Base-by-base conservation (phyloP, 768 basidiomycete species). In the Gloeophyllum trabeum region DNA sequence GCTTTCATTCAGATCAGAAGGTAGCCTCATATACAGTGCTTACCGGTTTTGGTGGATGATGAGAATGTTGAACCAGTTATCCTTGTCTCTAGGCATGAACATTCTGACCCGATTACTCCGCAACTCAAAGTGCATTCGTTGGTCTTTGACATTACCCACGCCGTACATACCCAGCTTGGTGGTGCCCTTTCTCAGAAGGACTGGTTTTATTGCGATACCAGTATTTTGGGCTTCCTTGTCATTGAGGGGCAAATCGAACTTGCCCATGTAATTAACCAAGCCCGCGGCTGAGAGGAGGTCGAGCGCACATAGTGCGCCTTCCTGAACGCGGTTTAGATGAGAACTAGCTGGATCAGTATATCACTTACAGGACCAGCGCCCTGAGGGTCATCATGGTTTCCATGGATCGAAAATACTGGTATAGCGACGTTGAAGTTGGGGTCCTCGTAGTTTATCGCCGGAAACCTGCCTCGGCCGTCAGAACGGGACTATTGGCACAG, bases 341-440 rank as follows among this genome's bases (percentile, higher is more conserved):
- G 4, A 3, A 39, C 22, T 10, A 10, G 43, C 20, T 39, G 39
- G 20, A 22, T 6, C 7, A 7, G 18, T 39, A 10, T 19, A 40
- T 7, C 7, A 63, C 87, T 47, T 52, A 91, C 92, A 6, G 85
- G 71, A 3, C 93, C 92, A 18, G 91, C 82, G 16, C 96, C 96
- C 63, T 98, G 96, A 24, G 96, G 96, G 53, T 99, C 96, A 54
- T 99, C 96, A 60, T 99, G 96, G 55, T 99, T 99, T 34, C 96
- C 96, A 54, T 99, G 96, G 40, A 99, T 98, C 0, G 94, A 97
- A 62, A 99, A 99, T 22, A 98, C 86, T 3, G 96, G 96, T n/a
- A 96, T 89, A 3, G 77, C 79, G 40, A 99, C 73, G 57, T 99
- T 99, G 43, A 97, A 69, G 57, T 99, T 98, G 2, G 83, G 78